phyloP scores from a whole-genome alignment of 2,329 filamentous ascomycete species.

The Colletotrichum sp. region DNA sequence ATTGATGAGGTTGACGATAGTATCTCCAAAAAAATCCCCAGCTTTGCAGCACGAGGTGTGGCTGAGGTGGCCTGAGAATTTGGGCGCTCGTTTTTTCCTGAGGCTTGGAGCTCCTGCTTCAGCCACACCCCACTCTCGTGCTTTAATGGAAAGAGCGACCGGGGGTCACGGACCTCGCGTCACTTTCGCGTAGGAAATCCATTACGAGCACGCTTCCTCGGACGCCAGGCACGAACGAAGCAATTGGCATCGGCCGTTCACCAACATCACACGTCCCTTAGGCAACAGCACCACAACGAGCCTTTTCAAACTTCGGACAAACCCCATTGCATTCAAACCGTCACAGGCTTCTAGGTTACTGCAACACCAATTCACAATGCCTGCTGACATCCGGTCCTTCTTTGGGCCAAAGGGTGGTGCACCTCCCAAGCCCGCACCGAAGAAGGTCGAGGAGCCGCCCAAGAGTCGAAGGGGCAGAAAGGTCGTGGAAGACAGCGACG shows the following conservation, averaged over 20 bases:
- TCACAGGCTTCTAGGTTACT: neutral
- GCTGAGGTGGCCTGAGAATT: conserved; percentile 26
- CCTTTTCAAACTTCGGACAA: neutral
- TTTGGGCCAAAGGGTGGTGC: conserved; percentile 78
- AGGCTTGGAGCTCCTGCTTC: conserved; percentile 21
- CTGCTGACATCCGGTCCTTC: conserved; percentile 85
- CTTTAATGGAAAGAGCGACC: neutral
- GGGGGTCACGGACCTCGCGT: conserved; percentile 47
- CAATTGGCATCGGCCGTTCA: neutral
- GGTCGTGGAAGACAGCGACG: conserved; percentile 81
- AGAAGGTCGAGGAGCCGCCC: conserved; percentile 48
- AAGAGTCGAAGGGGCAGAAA: conserved; percentile 62
- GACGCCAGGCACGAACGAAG: conserved; percentile 4
- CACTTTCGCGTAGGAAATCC: conserved; percentile 41
- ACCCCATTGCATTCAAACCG: neutral
- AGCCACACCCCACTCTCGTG: conserved; percentile 17
- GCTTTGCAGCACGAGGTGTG: conserved; percentile 8
- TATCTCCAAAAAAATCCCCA: conserved; percentile 38
- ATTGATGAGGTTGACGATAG: conserved; percentile 24
- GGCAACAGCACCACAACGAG: conserved; percentile 4
- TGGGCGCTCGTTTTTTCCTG: neutral
- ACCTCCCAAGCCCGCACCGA: conserved; percentile 51
- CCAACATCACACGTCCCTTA: neutral
- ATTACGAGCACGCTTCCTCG: conserved; percentile 8
- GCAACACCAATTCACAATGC: conserved; percentile 57